Percentiles rank a stretch among this genome's conserved stretches.
phyloP scores from a whole-genome alignment of 2,329 filamentous ascomycete genomes.

The Aspergillus arachidicola region DNA sequence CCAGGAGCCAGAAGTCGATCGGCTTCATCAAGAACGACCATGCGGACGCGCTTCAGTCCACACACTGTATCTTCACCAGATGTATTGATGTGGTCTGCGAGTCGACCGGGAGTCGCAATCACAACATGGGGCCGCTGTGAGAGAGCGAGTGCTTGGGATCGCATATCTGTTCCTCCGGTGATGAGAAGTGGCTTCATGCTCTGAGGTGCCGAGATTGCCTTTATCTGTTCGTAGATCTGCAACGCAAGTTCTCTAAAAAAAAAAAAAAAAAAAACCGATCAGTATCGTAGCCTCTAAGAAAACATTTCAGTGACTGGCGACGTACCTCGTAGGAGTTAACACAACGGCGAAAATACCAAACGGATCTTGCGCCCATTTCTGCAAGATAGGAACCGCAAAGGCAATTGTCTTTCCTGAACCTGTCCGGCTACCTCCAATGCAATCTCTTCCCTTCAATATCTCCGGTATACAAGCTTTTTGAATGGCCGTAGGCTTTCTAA shows the following conservation, averaged over 20 bases:
- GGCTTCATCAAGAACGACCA: slow-evolving; percentile 93
- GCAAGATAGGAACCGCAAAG: slow-evolving; percentile 90
- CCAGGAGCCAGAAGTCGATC: slow-evolving; percentile 79
- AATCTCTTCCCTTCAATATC: slow-evolving; percentile 87
- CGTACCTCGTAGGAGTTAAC: slow-evolving; percentile 78
- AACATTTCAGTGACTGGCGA: slow-evolving; percentile 1
- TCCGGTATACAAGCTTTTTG: slow-evolving; percentile 91
- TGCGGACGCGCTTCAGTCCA: slow-evolving; percentile 75
- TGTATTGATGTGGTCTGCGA: slow-evolving; percentile 89
- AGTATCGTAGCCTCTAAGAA: background rate
- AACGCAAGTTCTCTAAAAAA: slow-evolving; percentile 75
- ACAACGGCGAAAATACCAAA: slow-evolving; percentile 88
- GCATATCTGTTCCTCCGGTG: slow-evolving; percentile 91
- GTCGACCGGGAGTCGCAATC: slow-evolving; percentile 87
- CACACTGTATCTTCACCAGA: slow-evolving; percentile 90
- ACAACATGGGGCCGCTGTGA: slow-evolving; percentile 84
- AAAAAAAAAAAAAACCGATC: background rate
- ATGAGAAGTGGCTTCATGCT: slow-evolving; percentile 86
- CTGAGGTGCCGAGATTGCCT: slow-evolving; percentile 85
- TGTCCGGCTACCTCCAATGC: slow-evolving; percentile 90
- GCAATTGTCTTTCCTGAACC: slow-evolving; percentile 97
- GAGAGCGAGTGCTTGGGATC: slow-evolving; percentile 81
- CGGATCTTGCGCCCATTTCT: slow-evolving; percentile 91
- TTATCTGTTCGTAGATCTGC: slow-evolving; percentile 95
- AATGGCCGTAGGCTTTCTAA: slow-evolving; percentile 86